Percentiles rank a stretch among this genome's conserved stretches.
These are phyloP conservation scores for Fusarium compactum DNA, from an alignment of 2,329 filamentous ascomycete genomes.

Conservation along the genomic window DNA sequence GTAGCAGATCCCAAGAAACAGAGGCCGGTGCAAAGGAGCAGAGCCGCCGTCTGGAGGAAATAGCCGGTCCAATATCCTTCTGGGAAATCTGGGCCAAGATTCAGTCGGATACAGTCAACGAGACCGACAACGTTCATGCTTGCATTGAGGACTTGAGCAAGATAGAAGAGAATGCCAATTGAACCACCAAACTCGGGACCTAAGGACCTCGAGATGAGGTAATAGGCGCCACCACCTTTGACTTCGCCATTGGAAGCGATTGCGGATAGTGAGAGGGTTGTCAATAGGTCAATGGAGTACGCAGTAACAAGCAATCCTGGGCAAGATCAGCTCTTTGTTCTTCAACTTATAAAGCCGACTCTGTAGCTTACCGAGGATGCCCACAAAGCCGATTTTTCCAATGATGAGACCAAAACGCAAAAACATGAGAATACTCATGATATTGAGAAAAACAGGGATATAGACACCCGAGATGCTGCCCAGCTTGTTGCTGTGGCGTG, in stretches of 20 bases:
- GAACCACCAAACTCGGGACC: constrained; percentile 91
- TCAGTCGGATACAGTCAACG: constrained; percentile 83
- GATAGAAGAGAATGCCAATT: constrained; percentile 88
- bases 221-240: constrained; percentile 88
- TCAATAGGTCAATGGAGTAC: constrained; percentile 87
- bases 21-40: constrained; percentile 78
- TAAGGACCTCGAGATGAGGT: constrained; percentile 85
- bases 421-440: constrained; percentile 93
- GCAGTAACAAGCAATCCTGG: constrained; percentile 77
- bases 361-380: constrained; percentile 75
- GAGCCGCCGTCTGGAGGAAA: constrained; percentile 77
- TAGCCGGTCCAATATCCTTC: constrained; percentile 83
- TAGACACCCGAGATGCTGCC: constrained; percentile 84
- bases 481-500: constrained; percentile 69
- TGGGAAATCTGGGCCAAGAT: constrained; percentile 75
- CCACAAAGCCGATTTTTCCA: constrained; percentile 81
- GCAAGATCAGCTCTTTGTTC: neutral
- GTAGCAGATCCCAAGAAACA: constrained; percentile 84
- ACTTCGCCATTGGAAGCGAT: constrained; percentile 93
- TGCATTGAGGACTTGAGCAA: constrained; percentile 90
- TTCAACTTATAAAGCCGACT: neutral
- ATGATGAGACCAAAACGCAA: constrained; percentile 87
- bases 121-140: constrained; percentile 89
- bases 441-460: constrained; percentile 89
- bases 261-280: constrained; percentile 86